Base-by-base conservation (phyloP, 176 grass and related monocot genomes). In the Hsuehochloa calcarea region DNA sequence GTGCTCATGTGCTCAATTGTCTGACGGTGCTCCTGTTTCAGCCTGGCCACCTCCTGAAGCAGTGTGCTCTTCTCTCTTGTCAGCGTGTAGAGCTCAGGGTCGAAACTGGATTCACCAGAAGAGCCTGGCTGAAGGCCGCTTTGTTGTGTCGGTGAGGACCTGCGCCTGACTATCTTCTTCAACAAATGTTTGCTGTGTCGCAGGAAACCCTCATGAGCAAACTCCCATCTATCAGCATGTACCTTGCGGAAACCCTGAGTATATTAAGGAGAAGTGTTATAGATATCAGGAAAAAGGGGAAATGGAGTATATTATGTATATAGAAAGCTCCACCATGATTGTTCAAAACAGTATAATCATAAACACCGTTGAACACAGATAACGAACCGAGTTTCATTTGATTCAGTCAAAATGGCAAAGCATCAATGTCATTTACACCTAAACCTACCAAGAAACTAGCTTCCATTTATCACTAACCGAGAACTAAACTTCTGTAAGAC, bases 151-250 rank as follows among this genome's bases (percentile, higher is more conserved):
- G 86, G 90, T 4, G 82, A 90, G 69, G 90, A 91, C 74, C 88
- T 88, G 46, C 90, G 93, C 75, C 96, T 92, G 70, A 86, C 91
- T 59, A 99, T 99, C 64, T 84, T 99, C 86, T 89, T 99, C 34
- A 99, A 62, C 45, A 91, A 46, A 81, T 84, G 81, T 47, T 91
- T 99, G 52, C 79, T 94, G 87, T 83, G 88, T 88, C 72, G 84
- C 50, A 92, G 43, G 68, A 99, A 99, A 84, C 64, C 85, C 68
- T 99, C 93, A 68, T 99, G 87, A 11, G 96, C 96, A 65, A 99
- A 99, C 81, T 99, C 96, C 93, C 96, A 99, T 89, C 91, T 92
- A 47, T 99, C 93, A 70, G 96, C 64, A 78, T 90, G 88, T 87
- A 92, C 91, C 74, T 96, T 99, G 80, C 73, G 93, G 80, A 99